Percentiles rank a stretch among this genome's conserved stretches.
Conservation (phyloP, 805 yeast genomes). For the Metschnikowia sp. region DNA sequence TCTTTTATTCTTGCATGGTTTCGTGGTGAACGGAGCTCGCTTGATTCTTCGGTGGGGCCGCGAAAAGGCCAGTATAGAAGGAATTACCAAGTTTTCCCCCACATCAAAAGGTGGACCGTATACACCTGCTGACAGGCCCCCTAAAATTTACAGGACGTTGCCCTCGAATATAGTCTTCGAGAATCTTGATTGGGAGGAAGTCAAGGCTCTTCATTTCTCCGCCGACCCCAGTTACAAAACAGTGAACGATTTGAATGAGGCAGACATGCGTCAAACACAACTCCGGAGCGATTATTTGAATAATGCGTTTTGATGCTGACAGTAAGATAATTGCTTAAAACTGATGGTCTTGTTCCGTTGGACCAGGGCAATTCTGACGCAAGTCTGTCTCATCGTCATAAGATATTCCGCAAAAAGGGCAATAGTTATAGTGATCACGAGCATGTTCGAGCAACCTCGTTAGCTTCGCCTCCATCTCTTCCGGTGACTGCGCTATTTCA, state of each 20-base stretch:
- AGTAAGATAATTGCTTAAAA: neutral
- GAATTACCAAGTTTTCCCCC: constrained; percentile 6
- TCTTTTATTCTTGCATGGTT: constrained; percentile 30
- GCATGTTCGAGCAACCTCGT: constrained; percentile 3
- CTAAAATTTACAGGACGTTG: constrained; percentile 19
- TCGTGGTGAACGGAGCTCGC: constrained; percentile 26
- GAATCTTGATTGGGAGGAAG: constrained; percentile 11
- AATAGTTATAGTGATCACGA: constrained; percentile 11
- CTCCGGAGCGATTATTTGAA: constrained; percentile 7
- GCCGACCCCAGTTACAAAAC: constrained; percentile 19
- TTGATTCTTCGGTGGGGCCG: constrained; percentile 33
- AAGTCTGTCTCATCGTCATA: constrained; percentile 10
- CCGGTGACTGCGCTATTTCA: neutral
- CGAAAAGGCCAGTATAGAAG: constrained; percentile 12
- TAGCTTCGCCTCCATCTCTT: constrained; percentile 1
- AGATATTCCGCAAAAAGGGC: constrained; percentile 14
- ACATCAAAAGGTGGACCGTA: constrained; percentile 11
- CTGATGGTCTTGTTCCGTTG: constrained; percentile 1
- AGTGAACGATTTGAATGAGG: constrained; percentile 18
- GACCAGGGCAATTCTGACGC: constrained; percentile 15
- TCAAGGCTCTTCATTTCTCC: constrained; percentile 10
- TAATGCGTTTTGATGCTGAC: constrained; percentile 7
- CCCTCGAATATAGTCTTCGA: constrained; percentile 20
- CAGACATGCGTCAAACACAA: constrained; percentile 4
- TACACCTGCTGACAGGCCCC: constrained; percentile 16